Evolutionary conservation across 2,329 filamentous ascomycete genomes (phyloP), one percentile per base, ranked within the genome.

Genomic region (Fusarium sp.): DNA sequence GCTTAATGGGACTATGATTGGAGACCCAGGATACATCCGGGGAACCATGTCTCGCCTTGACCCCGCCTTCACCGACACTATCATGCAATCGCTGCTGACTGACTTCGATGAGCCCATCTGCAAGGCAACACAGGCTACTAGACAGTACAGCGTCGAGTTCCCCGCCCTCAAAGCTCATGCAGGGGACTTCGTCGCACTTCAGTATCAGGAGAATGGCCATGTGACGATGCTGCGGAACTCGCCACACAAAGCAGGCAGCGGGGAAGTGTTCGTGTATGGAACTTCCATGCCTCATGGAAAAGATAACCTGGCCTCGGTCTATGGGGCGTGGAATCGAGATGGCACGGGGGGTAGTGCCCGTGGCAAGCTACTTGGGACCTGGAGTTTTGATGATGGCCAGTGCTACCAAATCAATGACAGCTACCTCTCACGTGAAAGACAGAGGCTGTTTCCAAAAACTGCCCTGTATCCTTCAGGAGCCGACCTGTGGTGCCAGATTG

Each of bases 191-290:
- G 9, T 57, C 4, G 31, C 31, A 35, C 31, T 57, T 34, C n/a
- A 57, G n/a, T 57, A 38, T 35, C 18, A 57, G 27, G 54, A 57
- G 54, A 57, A 57, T 37, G n/a, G 54, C 20, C n/a, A 57, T 57
- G 11, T 57, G n/a, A 57, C 31, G 27, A 34, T 57, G n/a, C 54
- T 57, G n/a, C n/a, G 22, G 20, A 57, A 57, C 54, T 57, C 54
- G 34, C 54, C n/a, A 35, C 31, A 57, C 22, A 57, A 57, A 24
- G 20, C n/a, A 57, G 54, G 54, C 16, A 52, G 47, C 24, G 47
- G 47, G 47, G 24, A 27, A 52, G 22, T 52, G 14, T 58, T 27
- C 22, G 35, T 58, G 5, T 58, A 58, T 58, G 22, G 56, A 13
- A 58, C 35, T n/a, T 58, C 56, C 9, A 24, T 37, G 22, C 35